Conservation (phyloP, 768 basidiomycete species). For the Russula foetens region DNA sequence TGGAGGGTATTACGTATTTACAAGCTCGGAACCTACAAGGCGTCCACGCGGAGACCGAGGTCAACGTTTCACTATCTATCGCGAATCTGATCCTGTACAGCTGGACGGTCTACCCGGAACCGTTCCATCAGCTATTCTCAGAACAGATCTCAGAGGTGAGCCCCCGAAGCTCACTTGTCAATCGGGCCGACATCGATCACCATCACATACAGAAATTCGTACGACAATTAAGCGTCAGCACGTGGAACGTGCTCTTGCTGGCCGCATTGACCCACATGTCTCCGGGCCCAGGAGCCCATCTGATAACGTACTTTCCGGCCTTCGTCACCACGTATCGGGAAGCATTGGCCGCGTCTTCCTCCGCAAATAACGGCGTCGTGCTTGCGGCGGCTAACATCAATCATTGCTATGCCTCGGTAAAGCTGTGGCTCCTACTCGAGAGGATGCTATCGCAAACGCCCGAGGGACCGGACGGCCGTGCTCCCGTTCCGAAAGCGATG, state of each 20-base stretch:
- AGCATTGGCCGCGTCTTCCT: constrained; percentile 25
- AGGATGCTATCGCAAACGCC: constrained; percentile 25
- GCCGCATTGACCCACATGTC: constrained; percentile 38
- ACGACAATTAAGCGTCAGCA: constrained; percentile 36
- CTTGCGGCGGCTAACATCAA: constrained; percentile 47
- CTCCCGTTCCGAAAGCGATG: constrained; percentile 17
- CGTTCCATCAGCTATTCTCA: constrained; percentile 32
- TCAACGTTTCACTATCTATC: constrained; percentile 40
- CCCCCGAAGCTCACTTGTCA: neutral
- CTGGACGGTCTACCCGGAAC: constrained; percentile 33
- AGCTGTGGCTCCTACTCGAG: constrained; percentile 61
- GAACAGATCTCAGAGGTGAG: constrained; percentile 24
- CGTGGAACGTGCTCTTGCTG: constrained; percentile 60
- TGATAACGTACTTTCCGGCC: constrained; percentile 43
- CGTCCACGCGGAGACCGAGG: constrained; percentile 41
- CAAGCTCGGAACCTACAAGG: constrained; percentile 25
- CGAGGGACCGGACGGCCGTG: constrained; percentile 3
- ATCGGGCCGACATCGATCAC: neutral
- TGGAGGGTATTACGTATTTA: constrained; percentile 20
- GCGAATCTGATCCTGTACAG: constrained; percentile 46
- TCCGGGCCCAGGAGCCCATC: constrained; percentile 30
- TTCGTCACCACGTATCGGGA: constrained; percentile 43
- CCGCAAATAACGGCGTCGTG: constrained; percentile 32
- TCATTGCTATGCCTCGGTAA: constrained; percentile 59
- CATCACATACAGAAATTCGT: neutral